phyloP scores from a whole-genome alignment of 2,329 filamentous ascomycete genomes.

The Cercospora brassicicola region DNA sequence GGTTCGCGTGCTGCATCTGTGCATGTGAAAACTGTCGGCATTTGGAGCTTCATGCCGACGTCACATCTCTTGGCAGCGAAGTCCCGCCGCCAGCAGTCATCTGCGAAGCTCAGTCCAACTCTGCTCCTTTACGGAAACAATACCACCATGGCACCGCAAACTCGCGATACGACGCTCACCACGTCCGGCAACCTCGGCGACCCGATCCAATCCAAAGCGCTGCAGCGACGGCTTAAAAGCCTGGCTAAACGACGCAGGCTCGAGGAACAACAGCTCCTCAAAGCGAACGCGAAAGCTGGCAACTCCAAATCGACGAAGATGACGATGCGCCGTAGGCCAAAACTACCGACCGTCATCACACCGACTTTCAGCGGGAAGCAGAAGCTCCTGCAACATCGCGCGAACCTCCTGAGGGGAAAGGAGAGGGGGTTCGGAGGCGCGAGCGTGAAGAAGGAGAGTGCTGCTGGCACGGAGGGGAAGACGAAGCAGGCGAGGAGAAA shows the following conservation, averaged over 20 bases:
- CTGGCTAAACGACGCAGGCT: neutral
- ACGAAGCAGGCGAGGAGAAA: neutral
- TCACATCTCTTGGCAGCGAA: neutral
- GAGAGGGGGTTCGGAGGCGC: neutral
- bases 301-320: neutral
- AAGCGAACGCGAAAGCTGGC: neutral
- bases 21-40: neutral
- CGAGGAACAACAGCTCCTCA: neutral
- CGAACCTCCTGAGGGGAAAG: neutral
- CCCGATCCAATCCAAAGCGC: neutral
- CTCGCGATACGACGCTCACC: neutral
- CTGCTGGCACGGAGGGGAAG: neutral
- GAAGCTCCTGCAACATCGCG: conserved; percentile 5
- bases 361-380: neutral
- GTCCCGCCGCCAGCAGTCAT: neutral
- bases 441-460: conserved; percentile 3
- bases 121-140: neutral
- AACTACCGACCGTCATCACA: neutral
- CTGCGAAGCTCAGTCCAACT: neutral
- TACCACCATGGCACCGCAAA: neutral
- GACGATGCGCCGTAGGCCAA: neutral
- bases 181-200: neutral
- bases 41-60: neutral
- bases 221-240: neutral
- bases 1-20: neutral